Conservation (phyloP, 495 filamentous ascomycete species). For the Penicillium soppii region DNA sequence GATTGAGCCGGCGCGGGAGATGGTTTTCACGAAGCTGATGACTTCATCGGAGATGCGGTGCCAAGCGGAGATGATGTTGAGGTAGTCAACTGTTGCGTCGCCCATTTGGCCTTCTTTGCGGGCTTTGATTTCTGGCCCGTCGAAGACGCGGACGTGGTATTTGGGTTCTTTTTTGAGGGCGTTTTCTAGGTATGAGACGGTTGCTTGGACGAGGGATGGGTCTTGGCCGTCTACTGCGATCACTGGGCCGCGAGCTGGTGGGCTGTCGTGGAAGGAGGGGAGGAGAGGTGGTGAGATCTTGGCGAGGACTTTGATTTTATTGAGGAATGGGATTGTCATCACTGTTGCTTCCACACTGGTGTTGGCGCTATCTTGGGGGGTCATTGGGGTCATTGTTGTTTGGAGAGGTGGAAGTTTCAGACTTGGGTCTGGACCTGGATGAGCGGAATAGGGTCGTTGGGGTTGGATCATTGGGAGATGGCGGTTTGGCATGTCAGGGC, state of each 20-base stretch:
- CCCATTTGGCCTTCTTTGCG: slow-evolving; percentile 34
- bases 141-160: slow-evolving; percentile 53
- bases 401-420: slow-evolving; percentile 56
- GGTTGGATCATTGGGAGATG: slow-evolving; percentile 42
- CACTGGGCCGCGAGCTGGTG: slow-evolving; percentile 65
- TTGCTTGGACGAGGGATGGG: slow-evolving; percentile 46
- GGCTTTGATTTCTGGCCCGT: slow-evolving; percentile 48
- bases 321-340: slow-evolving; percentile 67
- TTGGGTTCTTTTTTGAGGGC: slow-evolving; percentile 56
- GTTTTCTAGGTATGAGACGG: slow-evolving; percentile 61
- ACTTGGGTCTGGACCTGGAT: slow-evolving; percentile 37
- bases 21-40: slow-evolving; percentile 55
- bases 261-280: slow-evolving; percentile 34
- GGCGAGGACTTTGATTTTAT: slow-evolving; percentile 69
- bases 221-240: slow-evolving; percentile 81
- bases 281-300: slow-evolving; percentile 66
- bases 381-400: slow-evolving; percentile 20
- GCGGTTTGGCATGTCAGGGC: slow-evolving; percentile 27
- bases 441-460: slow-evolving; percentile 27
- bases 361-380: slow-evolving; percentile 31
- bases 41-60: slow-evolving; percentile 69
- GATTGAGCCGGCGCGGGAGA: slow-evolving; percentile 13
- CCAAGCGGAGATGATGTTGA: slow-evolving; percentile 70
- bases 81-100: slow-evolving; percentile 59
- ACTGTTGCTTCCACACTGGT: slow-evolving; percentile 65